Evolutionary conservation across 768 basidiomycete species (phyloP).

Genomic region (Russula virescens): DNA sequence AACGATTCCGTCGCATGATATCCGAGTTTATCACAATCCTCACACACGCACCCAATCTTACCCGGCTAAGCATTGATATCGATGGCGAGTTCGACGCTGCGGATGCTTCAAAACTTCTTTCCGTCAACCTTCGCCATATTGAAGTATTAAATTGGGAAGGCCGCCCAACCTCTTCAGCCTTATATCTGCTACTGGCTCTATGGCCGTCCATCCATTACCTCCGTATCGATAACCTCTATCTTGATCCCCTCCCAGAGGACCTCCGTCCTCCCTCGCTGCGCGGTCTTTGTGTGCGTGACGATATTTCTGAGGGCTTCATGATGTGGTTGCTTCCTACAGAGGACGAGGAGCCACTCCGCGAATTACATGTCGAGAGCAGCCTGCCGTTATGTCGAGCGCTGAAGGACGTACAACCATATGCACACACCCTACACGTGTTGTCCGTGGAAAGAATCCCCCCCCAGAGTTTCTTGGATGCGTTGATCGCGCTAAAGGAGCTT

Average conservation of each 20-base stretch:
- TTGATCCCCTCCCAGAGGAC: constrained; percentile 12
- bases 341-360: constrained; percentile 12
- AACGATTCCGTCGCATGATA: constrained; percentile 6
- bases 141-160: constrained; percentile 20
- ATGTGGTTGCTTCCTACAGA: constrained; percentile 7
- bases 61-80: constrained; percentile 16
- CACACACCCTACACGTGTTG: constrained; percentile 8
- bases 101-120: not conserved
- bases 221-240: constrained; percentile 12
- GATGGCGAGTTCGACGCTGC: constrained; percentile 14
- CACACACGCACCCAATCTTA: constrained; percentile 8
- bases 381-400: not conserved
- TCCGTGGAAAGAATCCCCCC: constrained; percentile 13
- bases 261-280: constrained; percentile 5
- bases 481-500: constrained; percentile 11
- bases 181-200: constrained; percentile 10
- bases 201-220: constrained; percentile 19
- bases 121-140: constrained; percentile 16
- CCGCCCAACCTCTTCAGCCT: constrained; percentile 12
- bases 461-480: constrained; percentile 12
- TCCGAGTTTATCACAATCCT: constrained; percentile 16
- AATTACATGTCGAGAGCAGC: constrained; percentile 13
- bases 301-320: constrained; percentile 10
- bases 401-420: constrained; percentile 1
- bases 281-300: constrained; percentile 10